Evolutionary conservation across 257 asterid species (phyloP), one percentile per base, ranked within the genome.

Genomic region (Plantago elongata): DNA sequence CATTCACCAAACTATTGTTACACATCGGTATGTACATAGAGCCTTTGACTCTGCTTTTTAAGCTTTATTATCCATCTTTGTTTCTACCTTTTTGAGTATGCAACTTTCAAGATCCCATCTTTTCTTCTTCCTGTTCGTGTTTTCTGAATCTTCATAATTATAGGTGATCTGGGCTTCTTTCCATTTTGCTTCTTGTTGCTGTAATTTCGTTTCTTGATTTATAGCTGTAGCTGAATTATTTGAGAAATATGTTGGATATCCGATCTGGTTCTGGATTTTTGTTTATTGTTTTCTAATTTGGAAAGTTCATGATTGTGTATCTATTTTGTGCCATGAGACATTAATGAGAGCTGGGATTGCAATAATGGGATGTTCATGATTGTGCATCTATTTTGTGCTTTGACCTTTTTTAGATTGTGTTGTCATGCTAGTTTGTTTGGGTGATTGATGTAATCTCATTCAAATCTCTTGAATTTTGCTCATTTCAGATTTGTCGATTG

Each of bases 11-110:
- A 5, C 40, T 34, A 34, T 34, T 34, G 4, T 1, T 34, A 30
- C 50, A 15, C 57, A 14, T 49, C 10, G 27, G 45, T 34, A 11
- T 6, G 37, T 58, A 34, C 76, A 27, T 38, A 63, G 15, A 17
- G 43, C 70, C 71, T 68, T 72, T 64, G 81, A 65, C 77, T 61
- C 69, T 50, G 54, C 51, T 68, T 55, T 63, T 43, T 34, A 34
- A 34, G 7, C 40, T 34, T 34, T 34, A 34, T 34, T 34, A 34
- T 34, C 40, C 40, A 34, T 34, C 40, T 34, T 34, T 34, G 40
- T 4, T 34, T 34, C 8, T 34, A 34, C 40, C 45, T 38, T 50
- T 71, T 68, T 65, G 57, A 30, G 9, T 62, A 11, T 43, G 11
- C 3, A 18, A 34, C 47, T 62, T 56, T 74, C 68, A 54, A 68